Evolutionary conservation across 768 basidiomycete genomes (phyloP).

Genomic region (Mycena vulgaris): DNA sequence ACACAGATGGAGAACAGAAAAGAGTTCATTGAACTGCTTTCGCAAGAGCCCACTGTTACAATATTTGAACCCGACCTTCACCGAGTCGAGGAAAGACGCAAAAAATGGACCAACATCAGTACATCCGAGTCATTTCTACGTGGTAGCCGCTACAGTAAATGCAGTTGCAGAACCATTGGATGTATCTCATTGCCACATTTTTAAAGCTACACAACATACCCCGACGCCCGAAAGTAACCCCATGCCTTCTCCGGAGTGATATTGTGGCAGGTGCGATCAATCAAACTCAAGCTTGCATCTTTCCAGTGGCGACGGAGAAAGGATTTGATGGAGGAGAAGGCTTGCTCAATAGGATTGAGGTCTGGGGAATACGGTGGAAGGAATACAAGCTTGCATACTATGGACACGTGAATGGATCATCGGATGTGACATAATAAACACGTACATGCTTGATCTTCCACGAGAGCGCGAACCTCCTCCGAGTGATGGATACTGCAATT

Average conservation of each 20-base stretch:
- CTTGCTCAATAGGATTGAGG: conserved; percentile 47
- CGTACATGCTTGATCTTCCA: no score
- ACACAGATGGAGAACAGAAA: no score
- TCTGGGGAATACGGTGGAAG: conserved; percentile 49
- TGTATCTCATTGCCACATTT: background rate
- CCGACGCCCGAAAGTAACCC: conserved; percentile 15
- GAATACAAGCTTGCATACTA: no score
- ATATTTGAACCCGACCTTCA: no score
- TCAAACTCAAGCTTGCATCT: background rate
- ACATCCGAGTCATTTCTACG: background rate
- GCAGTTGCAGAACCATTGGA: background rate
- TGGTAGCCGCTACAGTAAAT: background rate
- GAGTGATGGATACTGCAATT: no score
- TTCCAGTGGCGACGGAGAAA: conserved; percentile 23
- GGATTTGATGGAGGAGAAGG: conserved; percentile 32
- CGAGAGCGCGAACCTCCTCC: no score
- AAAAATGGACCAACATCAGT: no score
- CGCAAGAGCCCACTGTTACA: no score
- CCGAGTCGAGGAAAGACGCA: no score
- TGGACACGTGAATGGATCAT: no score
- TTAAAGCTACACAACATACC: background rate
- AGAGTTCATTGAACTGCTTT: no score
- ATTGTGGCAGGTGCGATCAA: conserved; percentile 18
- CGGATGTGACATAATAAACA: no score
- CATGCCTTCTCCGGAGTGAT: conserved; percentile 34